These are phyloP conservation scores for Picea sitchensis DNA, from an alignment of 75 land plant species.

Conservation along the genomic window DNA sequence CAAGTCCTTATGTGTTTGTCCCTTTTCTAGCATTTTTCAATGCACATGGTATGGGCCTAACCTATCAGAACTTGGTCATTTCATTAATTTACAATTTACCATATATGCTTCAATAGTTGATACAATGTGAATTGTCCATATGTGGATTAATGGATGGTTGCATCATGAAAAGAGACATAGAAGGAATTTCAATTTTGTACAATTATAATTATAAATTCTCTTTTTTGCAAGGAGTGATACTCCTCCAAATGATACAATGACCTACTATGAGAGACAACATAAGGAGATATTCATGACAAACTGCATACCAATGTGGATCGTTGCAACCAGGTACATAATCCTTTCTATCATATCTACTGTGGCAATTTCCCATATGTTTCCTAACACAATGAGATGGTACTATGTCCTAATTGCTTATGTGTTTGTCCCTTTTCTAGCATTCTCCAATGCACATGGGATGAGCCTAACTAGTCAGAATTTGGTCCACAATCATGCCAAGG, in stretches of 20 bases:
- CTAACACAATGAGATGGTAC: constrained; percentile 30
- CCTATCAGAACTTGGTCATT: constrained; percentile 32
- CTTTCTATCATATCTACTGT: constrained; percentile 25
- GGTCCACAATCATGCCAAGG: constrained; percentile 39
- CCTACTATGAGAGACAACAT: constrained; percentile 14
- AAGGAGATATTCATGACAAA: constrained; percentile 30
- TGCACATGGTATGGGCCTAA: constrained; percentile 41
- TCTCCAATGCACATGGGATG: constrained; percentile 46
- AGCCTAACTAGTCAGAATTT: constrained; percentile 41
- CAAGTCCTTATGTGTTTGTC: constrained; percentile 20
- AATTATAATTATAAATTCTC: no score
- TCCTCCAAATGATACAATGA: not conserved
- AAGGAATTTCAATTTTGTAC: no score
- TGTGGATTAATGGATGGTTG: no score
- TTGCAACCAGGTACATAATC: constrained; percentile 18
- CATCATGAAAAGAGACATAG: no score
- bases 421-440: constrained; percentile 37
- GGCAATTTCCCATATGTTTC: constrained; percentile 29
- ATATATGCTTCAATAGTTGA: no score
- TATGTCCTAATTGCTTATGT: constrained; percentile 21
- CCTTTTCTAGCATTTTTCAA: constrained; percentile 49
- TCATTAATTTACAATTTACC: no score
- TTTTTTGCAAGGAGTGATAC: no score
- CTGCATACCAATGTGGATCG: constrained; percentile 28
- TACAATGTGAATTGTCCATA: no score